phyloP scores from a whole-genome alignment of 2,329 filamentous ascomycete species.

The Neoarthrinium moseri region DNA sequence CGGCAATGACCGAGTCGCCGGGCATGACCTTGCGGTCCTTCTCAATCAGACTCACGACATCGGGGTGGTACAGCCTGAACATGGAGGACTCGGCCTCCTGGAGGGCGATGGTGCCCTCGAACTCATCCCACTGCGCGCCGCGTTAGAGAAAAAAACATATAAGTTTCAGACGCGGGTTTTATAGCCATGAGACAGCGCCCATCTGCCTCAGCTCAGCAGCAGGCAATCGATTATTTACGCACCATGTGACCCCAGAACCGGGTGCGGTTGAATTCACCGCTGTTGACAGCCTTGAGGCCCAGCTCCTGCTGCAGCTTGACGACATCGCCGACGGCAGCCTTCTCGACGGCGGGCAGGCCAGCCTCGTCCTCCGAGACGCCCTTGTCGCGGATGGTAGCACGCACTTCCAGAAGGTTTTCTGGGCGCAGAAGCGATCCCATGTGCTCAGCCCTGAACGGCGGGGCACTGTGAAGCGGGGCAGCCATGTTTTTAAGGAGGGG shows the following conservation, averaged over 20 bases:
- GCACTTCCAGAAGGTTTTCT: constrained; percentile 59
- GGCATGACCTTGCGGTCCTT: constrained; percentile 53
- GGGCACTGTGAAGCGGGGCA: constrained; percentile 15
- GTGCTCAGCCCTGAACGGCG: constrained; percentile 74
- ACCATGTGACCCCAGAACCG: constrained; percentile 49
- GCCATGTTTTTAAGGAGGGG: too few relatives aligned
- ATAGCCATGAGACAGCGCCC: too few relatives aligned
- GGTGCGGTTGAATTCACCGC: constrained; percentile 66
- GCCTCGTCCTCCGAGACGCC: constrained; percentile 51
- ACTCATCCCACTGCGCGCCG: constrained; percentile 52
- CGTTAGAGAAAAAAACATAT: too few relatives aligned
- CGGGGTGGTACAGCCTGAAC: constrained; percentile 55
- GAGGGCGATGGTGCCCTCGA: constrained; percentile 46
- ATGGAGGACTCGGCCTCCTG: constrained; percentile 49
- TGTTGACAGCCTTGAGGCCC: constrained; percentile 65
- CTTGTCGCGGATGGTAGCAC: constrained; percentile 58
- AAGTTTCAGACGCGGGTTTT: too few relatives aligned
- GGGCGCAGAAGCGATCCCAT: constrained; percentile 74
- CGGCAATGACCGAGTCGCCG: constrained; percentile 53
- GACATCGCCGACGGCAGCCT: constrained; percentile 63
- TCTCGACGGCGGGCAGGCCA: constrained; percentile 59
- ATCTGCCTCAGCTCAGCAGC: too few relatives aligned
- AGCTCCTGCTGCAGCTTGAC: constrained; percentile 67
- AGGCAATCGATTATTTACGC: background rate
- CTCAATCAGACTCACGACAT: constrained; percentile 54